Evolutionary conservation across 129 eudicot species (phyloP), one percentile per base, ranked within the genome.

Genomic region (Dittrichia graveolens): DNA sequence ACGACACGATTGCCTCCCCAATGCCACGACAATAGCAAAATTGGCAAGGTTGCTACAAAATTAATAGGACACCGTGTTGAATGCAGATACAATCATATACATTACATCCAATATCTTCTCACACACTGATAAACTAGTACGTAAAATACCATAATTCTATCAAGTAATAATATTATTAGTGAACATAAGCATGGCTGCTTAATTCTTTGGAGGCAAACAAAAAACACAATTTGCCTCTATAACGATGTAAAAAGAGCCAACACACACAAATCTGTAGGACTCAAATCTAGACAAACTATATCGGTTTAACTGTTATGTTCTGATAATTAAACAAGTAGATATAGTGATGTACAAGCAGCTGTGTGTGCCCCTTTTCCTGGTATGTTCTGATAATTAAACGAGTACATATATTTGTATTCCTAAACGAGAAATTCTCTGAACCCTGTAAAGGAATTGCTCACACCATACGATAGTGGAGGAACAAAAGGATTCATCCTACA

Each of bases 281-380:
- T 47, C 6, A 3, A 47, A 50, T 68, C 73, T 14, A 68, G 61
- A 52, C 61, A 24, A 0, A 63, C 9, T 64, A 18, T 44, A 65
- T 44, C 54, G 44, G 44, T 16, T 40, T 15, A 14, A 42, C 31
- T 65, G 55, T 65, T 44, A 5, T 3, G 8, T 45, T 44, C 10
- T 45, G 2, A 45, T 4, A 58, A 34, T n/a, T n/a, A n/a, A n/a
- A n/a, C n/a, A n/a, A n/a, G n/a, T n/a, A n/a, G n/a, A n/a, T n/a
- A 19, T 15, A 37, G 13, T 19, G 47, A 35, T 35, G 44, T 8
- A 4, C 35, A 34, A 24, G 13, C 61, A 56, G 38, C 31, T 24
- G 31, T 24, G 31, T 24, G 31, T 24, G 2, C 31, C 31, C 31
- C 31, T 24, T 24, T 24, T 24, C 2, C 31, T 24, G 31, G 31